Evolutionary conservation across 257 asterid species (phyloP), one percentile per base, ranked within the genome.

Genomic region (Penstemon eatonii): DNA sequence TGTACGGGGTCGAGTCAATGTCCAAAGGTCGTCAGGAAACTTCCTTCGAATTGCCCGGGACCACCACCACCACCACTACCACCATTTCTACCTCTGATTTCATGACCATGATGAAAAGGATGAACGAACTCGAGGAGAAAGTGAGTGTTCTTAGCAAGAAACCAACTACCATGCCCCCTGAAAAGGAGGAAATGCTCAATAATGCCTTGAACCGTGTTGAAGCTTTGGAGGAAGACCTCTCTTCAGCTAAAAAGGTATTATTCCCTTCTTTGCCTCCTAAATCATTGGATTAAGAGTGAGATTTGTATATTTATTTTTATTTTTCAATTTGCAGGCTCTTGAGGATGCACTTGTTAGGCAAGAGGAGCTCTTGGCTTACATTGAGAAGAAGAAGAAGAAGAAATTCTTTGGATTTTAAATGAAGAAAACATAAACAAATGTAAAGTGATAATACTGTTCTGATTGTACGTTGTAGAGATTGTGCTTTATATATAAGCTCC

Each of bases 61-160:
- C 74, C 87, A 0, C 33, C 33, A 25, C 33, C 33, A 25, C 33
- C 33, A 25, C 33, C 33, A 25, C 33, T 2, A 25, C 33, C 33
- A 72, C 82, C 19, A 77, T 91, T 65, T 81, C 97, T 41, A 81
- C 71, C 15, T 80, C 73, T 1, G 97, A 94, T 42, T 89, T 85
- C 85, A 68, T 91, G 75, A 85, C 76, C 82, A 82, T 91, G 97
- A 76, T 94, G 84, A 94, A 94, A 70, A 85, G 96, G 58, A 82
- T 94, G 97, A 87, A 85, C 19, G 96, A 91, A 47, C 67, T 91
- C n/a, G 97, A 94, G 77, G 99, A 94, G 67, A 89, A 82, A 77
- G 66, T 94, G 74, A 69, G 66, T 3, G 50, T 65, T 43, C 73
- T 91, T 1, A 70, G 74, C 74, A 83, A 75, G 37, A 85, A 90